Percentiles rank a stretch among this genome's conserved stretches.
Conservation (phyloP, 106 monocot species). For the Alisma plantagoaquatica region DNA sequence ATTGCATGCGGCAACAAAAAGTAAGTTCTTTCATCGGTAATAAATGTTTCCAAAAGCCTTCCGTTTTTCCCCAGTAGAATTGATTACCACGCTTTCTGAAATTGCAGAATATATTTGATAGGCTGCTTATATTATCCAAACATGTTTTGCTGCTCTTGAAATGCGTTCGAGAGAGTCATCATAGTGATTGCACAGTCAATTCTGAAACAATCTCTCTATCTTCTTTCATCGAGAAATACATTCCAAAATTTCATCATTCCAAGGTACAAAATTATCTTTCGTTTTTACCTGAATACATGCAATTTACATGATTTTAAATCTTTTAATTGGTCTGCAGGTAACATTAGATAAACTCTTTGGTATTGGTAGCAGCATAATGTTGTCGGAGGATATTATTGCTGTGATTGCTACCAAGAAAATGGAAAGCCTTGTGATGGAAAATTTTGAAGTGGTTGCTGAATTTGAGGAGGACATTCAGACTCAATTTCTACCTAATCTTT, state of each 20-base stretch:
- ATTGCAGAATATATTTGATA: constrained; percentile 64
- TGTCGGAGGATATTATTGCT: constrained; percentile 9
- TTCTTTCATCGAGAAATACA: constrained; percentile 27
- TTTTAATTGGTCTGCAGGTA: constrained; percentile 33
- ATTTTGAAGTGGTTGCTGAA: constrained; percentile 26
- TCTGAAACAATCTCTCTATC: constrained; percentile 20
- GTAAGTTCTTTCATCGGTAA: constrained; percentile 12
- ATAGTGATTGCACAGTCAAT: constrained; percentile 25
- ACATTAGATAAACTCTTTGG: constrained; percentile 41
- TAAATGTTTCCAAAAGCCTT: neutral
- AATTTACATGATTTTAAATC: too few species aligned
- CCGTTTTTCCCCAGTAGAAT: neutral
- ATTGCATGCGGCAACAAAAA: constrained; percentile 84
- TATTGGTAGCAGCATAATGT: constrained; percentile 9
- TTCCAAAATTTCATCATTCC: constrained; percentile 27
- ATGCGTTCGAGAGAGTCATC: constrained; percentile 37
- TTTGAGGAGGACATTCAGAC: constrained; percentile 32
- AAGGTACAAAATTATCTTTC: constrained; percentile 37
- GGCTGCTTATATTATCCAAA: constrained; percentile 37
- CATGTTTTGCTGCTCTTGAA: constrained; percentile 41
- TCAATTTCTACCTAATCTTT: constrained; percentile 8
- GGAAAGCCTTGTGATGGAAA: constrained; percentile 32
- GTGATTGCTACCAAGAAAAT: constrained; percentile 43
- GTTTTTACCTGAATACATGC: neutral
- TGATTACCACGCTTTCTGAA: neutral